Base-by-base conservation (phyloP, 441 rosid species). In the Rhodomyrtus psidioides region DNA sequence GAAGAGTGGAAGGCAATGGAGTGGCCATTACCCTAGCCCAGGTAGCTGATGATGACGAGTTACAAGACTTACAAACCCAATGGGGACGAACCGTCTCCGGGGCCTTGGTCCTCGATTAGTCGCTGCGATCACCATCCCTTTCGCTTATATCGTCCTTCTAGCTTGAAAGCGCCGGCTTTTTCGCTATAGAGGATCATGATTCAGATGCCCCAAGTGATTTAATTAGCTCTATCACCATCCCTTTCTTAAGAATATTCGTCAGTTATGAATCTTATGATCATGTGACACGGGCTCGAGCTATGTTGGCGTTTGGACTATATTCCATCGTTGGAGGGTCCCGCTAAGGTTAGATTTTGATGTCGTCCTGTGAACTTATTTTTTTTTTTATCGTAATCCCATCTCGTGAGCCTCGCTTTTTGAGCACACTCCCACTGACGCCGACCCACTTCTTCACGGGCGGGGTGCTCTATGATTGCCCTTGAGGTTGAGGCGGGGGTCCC, bases 361-460 rank as follows among this genome's bases (percentile, higher is more conserved):
- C 59, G 75, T 85, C 62, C 0, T 82, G 86, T 62, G 57, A 17
- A 76, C 17, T 17, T n/a, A n/a, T n/a, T 30, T 62, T 65, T 46
- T 9, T 46, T 46, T 46, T 46, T 46, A 46, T 46, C 34, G 79
- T 15, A 5, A 15, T 39, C 75, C 42, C 30, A 59, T 87, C 92
- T 82, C 92, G 92, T 91, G 93, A 90, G 84, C 62, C 34, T 23
- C 83, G 83, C 39, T 53, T 54, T 54, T 34, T 16, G 65, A 46
- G 81, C 10, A 30, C 86, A 1, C 24, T 84, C 83, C 90, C 92
- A 89, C 92, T 49, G 82, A 58, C 81, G 92, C 92, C 93, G 90
- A 84, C 93, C 92, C 92, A 90, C 90, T 87, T 90, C 82, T 53
- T 83, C 94, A 90, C 91, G 42, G 57, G 42, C 57, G 57, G 5